Evolutionary conservation across 2,329 filamentous ascomycete genomes (phyloP).

Genomic region (Alternaria novae-zelandiae): DNA sequence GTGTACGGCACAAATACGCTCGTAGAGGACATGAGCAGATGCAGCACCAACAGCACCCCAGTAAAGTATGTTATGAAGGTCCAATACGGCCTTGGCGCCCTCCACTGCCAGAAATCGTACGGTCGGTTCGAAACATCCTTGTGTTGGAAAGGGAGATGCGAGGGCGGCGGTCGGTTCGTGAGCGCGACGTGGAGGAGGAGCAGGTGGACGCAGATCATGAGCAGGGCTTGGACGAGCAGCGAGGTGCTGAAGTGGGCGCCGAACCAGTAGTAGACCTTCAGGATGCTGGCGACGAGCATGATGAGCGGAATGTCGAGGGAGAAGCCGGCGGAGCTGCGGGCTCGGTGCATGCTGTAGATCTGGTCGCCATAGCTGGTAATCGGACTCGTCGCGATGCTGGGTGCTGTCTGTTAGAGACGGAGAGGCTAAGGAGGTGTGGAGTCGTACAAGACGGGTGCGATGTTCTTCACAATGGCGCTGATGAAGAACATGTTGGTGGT

Average conservation of each 20-base stretch:
- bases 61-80: constrained; percentile 74
- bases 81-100: constrained; percentile 78
- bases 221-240: constrained; percentile 64
- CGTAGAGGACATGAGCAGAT: constrained; percentile 69
- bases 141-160: constrained; percentile 66
- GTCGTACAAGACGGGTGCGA: constrained; percentile 49
- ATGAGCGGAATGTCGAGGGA: constrained; percentile 71
- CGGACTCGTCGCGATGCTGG: constrained; percentile 66
- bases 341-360: constrained; percentile 68
- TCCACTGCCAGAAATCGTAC: constrained; percentile 85
- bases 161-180: constrained; percentile 58
- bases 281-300: constrained; percentile 69
- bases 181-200: constrained; percentile 67
- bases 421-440: background rate
- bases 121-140: constrained; percentile 61
- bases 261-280: constrained; percentile 72
- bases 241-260: constrained; percentile 65
- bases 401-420: constrained; percentile 5
- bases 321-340: constrained; percentile 66
- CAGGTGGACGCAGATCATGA: constrained; percentile 66
- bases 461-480: constrained; percentile 42
- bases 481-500: constrained; percentile 44
- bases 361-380: constrained; percentile 71
- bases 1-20: constrained; percentile 71
- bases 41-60: constrained; percentile 64